Base-by-base conservation (phyloP, 306 rosid species). In the Mimosa pudica region DNA sequence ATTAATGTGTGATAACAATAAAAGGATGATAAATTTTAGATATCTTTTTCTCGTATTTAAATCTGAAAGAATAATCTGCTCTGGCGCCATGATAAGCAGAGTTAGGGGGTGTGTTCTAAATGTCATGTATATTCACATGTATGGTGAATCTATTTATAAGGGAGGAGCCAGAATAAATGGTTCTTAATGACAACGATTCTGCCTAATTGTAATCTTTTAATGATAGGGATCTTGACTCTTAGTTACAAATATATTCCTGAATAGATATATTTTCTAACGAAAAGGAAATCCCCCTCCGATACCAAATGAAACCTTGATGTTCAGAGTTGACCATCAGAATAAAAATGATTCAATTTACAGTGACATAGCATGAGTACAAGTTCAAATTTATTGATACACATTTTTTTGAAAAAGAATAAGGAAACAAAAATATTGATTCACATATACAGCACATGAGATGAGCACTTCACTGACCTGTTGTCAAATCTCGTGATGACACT, bases 401-500 rank as follows among this genome's bases (percentile, higher is more conserved):
- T 54, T 54, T 17, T 54, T 5, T 1, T 16, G 1, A 54, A 17
- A 6, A 52, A 54, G n/a, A 54, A n/a, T 70, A 38, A 38, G 44
- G 65, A 51, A 71, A 46, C 49, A 80, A 49, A 45, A 77, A 72
- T 80, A 54, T 62, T 78, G 81, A 78, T 49, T 77, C 14, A 79
- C 70, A 68, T 30, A 61, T 24, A 75, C 30, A 79, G 81, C 32
- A 64, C 82, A 70, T 69, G 55, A 47, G 30, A 24, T 24, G 30
- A 81, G 82, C 77, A 80, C 71, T 86, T 70, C 24, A 70, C 74
- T 60, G 78, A 92, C 97, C 97, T 89, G 94, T 92, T 46, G 92
- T 89, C 84, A 92, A 54, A 79, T 92, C 91, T 65, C 97, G 89
- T 36, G 97, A 87, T 77, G 95, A 90, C 85, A 92, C 86, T 82